A percentile compares a stretch with the other conserved stretches of the same genome.
Evolutionary conservation across 83 land plant genomes (phyloP).

Genomic region (Thuja plicata): DNA sequence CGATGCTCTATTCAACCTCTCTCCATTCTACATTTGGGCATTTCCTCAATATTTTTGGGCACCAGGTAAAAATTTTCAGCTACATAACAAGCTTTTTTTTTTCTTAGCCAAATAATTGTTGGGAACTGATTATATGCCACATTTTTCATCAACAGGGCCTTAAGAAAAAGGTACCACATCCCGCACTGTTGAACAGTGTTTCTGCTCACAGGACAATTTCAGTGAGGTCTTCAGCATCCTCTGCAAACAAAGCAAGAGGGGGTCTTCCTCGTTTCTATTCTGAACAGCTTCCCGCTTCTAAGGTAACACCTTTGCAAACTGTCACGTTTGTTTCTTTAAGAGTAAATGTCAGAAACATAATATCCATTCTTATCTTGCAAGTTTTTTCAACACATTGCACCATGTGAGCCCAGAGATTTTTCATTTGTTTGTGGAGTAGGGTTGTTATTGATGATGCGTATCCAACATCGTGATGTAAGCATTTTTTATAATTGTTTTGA

Average conservation of each 20-base stretch:
- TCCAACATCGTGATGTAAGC: not conserved
- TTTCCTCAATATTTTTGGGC: not conserved
- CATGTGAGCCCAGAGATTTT: not conserved
- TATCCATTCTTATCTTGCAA: not conserved
- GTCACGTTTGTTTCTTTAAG: not conserved
- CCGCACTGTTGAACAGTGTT: not conserved
- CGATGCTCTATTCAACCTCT: not conserved
- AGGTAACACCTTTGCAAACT: slow-evolving; percentile 30
- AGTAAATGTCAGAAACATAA: not conserved
- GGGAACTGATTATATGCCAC: not conserved
- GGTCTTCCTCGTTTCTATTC: slow-evolving; percentile 79
- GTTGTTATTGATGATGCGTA: too few species aligned
- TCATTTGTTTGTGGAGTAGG: too few species aligned
- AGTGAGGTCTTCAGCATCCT: slow-evolving; percentile 16
- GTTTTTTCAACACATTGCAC: not conserved
- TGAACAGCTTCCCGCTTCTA: slow-evolving; percentile 48
- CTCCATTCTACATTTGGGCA: not conserved
- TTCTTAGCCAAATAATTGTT: not conserved
- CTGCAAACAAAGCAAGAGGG: slow-evolving; percentile 56
- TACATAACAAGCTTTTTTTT: not conserved
- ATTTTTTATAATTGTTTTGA: not conserved
- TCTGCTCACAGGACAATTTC: slow-evolving; percentile 8
- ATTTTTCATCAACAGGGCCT: not conserved
- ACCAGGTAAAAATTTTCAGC: not conserved
- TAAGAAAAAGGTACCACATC: not conserved